Evolutionary conservation across 305 asterid species (phyloP).

Genomic region (Fraxinus platypoda): DNA sequence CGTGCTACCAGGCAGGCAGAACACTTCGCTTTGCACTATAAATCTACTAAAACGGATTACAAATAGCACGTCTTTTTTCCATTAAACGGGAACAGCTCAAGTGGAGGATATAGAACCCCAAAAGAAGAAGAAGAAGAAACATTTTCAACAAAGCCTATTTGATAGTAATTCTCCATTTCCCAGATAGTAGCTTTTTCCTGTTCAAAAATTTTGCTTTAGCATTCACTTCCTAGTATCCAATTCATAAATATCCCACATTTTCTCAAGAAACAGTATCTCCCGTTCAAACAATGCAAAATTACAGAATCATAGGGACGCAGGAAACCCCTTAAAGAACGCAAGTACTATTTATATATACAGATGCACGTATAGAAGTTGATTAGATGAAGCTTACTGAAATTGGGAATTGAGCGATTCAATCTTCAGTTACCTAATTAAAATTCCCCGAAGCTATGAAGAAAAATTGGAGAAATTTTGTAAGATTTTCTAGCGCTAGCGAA

Average conservation of each 20-base stretch:
- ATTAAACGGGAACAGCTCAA: background rate
- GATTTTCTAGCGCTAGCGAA: background rate
- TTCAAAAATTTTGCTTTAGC: background rate
- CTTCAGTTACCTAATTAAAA: background rate
- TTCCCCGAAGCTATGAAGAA: background rate
- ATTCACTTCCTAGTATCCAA: background rate
- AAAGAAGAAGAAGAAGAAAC: background rate
- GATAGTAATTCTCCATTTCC: constrained; percentile 1
- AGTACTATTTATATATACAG: background rate
- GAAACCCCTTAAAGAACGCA: background rate
- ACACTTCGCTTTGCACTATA: background rate
- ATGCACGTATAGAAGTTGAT: background rate
- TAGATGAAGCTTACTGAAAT: constrained; percentile 14
- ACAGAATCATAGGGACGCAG: background rate
- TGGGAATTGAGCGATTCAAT: background rate
- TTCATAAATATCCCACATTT: background rate
- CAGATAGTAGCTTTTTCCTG: background rate
- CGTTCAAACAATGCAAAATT: background rate
- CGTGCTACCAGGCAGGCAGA: background rate
- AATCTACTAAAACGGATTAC: constrained; percentile 12
- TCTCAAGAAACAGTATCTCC: constrained; percentile 12
- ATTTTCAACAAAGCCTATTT: constrained; percentile 2
- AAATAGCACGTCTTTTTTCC: constrained; percentile 1
- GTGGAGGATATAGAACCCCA: background rate
- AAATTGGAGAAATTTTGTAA: background rate